phyloP scores from a whole-genome alignment of 257 asterid genomes.

The Scutellaria galericulata region DNA sequence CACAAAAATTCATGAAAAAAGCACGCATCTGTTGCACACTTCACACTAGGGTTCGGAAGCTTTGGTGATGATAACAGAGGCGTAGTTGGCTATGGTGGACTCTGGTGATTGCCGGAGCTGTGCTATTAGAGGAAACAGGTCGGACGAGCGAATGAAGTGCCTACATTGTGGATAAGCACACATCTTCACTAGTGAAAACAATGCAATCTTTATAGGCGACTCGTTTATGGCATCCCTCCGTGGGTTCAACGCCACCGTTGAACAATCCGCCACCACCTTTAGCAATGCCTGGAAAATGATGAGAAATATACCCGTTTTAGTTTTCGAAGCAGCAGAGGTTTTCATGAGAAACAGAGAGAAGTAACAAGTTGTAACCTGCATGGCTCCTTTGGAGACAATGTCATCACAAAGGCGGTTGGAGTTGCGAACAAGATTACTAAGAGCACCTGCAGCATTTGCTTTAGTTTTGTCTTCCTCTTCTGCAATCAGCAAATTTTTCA shows the following conservation, averaged over 20 bases:
- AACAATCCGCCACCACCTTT: constrained; percentile 83
- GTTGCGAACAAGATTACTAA: constrained; percentile 94
- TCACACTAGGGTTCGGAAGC: constrained; percentile 49
- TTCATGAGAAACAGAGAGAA: not conserved
- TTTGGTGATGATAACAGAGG: constrained; percentile 67
- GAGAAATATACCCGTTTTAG: not conserved
- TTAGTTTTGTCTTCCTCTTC: constrained; percentile 96
- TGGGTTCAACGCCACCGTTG: constrained; percentile 76
- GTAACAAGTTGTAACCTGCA: constrained; percentile 62
- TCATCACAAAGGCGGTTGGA: constrained; percentile 93
- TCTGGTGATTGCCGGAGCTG: constrained; percentile 93
- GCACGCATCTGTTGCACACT: too few species aligned
- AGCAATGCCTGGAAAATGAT: constrained; percentile 69
- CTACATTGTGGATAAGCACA: constrained; percentile 90
- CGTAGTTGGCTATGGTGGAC: constrained; percentile 83
- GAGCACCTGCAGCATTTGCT: constrained; percentile 99
- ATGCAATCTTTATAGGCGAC: constrained; percentile 87
- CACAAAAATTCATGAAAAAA: not conserved
- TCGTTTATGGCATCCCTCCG: constrained; percentile 71
- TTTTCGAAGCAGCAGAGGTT: too few species aligned
- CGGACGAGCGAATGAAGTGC: constrained; percentile 77
- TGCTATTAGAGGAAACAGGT: constrained; percentile 67
- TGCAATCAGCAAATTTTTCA: constrained; percentile 69
- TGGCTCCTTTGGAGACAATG: constrained; percentile 89
- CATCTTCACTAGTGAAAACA: constrained; percentile 91